Evolutionary conservation across 331 rosid species (phyloP), one percentile per base, ranked within the genome.

Genomic region (Pyracantha coccinea): DNA sequence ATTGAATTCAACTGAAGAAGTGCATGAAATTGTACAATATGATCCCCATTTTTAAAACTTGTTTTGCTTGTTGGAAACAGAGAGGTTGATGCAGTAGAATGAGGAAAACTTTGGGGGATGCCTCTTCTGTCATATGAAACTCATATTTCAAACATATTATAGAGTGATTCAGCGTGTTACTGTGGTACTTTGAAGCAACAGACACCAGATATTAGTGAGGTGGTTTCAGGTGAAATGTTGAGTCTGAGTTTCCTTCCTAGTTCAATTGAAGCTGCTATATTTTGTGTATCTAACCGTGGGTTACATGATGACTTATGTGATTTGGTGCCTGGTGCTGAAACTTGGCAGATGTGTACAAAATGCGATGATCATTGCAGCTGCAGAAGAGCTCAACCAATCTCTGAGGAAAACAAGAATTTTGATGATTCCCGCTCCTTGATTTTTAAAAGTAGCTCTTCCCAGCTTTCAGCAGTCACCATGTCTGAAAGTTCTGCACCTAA

Each of bases 321-420:
- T 47, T 72, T 81, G 83, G 75, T 86, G 84, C 85, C 82, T 76
- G 82, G 86, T 86, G 76, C 84, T 82, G 85, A 82, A 91, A 86
- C 84, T 83, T 87, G 92, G 86, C 92, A 87, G 96, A 92, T 88
- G 82, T 87, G 87, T 85, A 69, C 82, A 52, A 87, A 86, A 74
- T 81, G 93, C 73, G 75, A 76, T 68, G 84, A 77, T 31, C 71
- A 60, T 76, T 79, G 78, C 72, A 75, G 88, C 88, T 85, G 86
- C 86, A 78, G 81, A 81, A 85, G 81, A 74, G 80, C 80, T 79
- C 81, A 81, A 82, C 61, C 57, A 71, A 78, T 77, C 75, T 80
- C 75, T 60, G 87, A 83, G 83, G 85, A 79, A 68, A 72, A 77
- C 41, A 72, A 76, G 77, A 83, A 73, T 67, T 75, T 72, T 55